phyloP scores from a whole-genome alignment of 306 rosid genomes.

The Cucurbita ficifolia region DNA sequence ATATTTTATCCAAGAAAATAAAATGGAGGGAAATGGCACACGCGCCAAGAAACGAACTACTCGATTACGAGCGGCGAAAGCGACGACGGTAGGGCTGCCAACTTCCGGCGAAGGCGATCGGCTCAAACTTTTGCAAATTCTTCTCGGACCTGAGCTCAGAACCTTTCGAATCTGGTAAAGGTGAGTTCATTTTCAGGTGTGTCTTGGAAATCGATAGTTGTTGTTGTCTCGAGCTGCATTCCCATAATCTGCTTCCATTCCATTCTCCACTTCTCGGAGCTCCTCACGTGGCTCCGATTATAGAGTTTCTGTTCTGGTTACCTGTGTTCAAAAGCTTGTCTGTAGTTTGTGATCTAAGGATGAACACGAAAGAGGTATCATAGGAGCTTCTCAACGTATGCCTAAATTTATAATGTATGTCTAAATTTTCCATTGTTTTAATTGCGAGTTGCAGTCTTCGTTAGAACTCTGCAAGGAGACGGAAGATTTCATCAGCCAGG shows the following conservation, averaged over 20 bases:
- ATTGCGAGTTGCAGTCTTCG: slow-evolving; percentile 39
- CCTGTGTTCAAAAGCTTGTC: neutral
- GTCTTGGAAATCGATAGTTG: neutral
- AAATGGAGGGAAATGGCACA: neutral
- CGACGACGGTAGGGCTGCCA: neutral
- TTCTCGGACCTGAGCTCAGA: neutral
- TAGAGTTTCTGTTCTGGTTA: neutral
- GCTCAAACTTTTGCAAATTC: neutral
- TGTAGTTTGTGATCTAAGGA: neutral
- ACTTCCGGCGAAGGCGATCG: neutral
- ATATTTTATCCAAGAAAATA: neutral
- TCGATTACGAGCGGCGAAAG: neutral
- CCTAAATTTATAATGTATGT: too few relatives aligned
- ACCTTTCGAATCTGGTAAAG: neutral
- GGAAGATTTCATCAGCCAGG: slow-evolving; percentile 17
- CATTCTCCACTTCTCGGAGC: neutral
- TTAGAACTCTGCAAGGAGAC: slow-evolving; percentile 48
- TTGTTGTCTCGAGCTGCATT: neutral
- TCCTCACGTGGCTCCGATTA: neutral
- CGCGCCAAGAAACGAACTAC: neutral
- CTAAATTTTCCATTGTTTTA: too few relatives aligned
- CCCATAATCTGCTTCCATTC: neutral
- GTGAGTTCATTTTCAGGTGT: neutral
- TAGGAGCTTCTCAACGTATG: slow-evolving; percentile 48
- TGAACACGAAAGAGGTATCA: slow-evolving; percentile 45